These are phyloP conservation scores for Nicotiana sylvestris DNA, from an alignment of 257 asterid genomes.

Conservation along the genomic window DNA sequence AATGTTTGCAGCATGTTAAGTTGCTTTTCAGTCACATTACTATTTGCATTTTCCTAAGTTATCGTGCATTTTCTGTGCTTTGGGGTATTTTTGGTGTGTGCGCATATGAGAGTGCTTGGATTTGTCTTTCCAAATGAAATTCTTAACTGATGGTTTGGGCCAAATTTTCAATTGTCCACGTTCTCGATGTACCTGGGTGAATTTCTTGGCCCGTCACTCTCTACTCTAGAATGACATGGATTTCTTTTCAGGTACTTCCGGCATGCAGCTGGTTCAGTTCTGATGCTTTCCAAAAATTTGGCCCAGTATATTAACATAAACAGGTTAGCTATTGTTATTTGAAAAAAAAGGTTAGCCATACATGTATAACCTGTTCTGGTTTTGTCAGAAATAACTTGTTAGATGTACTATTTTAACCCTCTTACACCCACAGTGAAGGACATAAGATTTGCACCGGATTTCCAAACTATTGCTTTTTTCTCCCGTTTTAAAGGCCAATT, in stretches of 20 bases:
- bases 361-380: neutral
- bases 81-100: neutral
- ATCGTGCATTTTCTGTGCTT: neutral
- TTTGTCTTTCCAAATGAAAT: neutral
- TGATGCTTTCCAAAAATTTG: conserved; percentile 61
- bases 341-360: neutral
- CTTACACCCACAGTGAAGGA: neutral
- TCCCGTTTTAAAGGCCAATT: neutral
- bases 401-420: neutral
- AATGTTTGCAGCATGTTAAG: neutral
- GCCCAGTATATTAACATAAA: conserved; percentile 71
- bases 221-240: neutral
- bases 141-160: neutral
- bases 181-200: conserved; percentile 13
- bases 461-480: neutral
- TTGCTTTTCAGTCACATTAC: neutral
- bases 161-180: neutral
- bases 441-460: neutral
- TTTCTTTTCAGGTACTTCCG: conserved; percentile 73
- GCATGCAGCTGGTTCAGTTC: conserved; percentile 73
- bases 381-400: neutral
- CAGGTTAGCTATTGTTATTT: conserved; percentile 53
- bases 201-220: neutral
- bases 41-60: conserved; percentile 1
- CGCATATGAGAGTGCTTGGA: neutral